Conservation (phyloP, 139 green algal species). For the Micractinium sp. region DNA sequence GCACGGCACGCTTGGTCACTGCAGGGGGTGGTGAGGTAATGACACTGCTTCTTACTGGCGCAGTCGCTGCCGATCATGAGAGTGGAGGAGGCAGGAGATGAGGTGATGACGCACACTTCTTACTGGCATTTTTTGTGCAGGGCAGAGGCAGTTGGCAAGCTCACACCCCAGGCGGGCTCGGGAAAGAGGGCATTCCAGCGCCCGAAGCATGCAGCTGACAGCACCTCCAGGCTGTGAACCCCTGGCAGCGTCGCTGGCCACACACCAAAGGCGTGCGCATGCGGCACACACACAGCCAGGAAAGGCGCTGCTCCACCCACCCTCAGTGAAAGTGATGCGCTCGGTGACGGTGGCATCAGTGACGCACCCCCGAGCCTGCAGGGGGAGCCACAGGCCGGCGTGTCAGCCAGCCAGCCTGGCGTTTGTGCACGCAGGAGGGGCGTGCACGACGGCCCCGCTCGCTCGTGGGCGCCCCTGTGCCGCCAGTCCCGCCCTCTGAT, state of each 20-base stretch:
- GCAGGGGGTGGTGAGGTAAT: conserved; percentile 42
- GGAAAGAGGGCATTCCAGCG: background rate
- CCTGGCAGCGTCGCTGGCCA: background rate
- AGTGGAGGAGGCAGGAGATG: too few species aligned
- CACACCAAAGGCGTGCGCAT: background rate
- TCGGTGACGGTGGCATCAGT: background rate
- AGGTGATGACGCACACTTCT: background rate
- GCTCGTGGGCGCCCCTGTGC: too few species aligned
- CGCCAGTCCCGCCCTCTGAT: background rate
- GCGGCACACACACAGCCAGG: background rate
- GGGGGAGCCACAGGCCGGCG: background rate
- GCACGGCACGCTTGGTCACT: conserved; percentile 81
- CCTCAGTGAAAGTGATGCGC: conserved; percentile 35
- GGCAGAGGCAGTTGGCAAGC: background rate
- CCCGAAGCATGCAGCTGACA: background rate
- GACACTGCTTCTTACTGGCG: too few species aligned
- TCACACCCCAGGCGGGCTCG: background rate
- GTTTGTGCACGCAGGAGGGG: background rate
- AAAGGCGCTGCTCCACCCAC: background rate
- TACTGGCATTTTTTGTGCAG: background rate
- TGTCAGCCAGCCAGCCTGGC: background rate
- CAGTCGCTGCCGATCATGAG: too few species aligned
- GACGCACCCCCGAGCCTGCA: conserved; percentile 34
- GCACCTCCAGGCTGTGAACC: background rate
- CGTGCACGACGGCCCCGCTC: too few species aligned